Base-by-base conservation (phyloP, 805 yeast genomes). In the Dipodascus geniculatus region DNA sequence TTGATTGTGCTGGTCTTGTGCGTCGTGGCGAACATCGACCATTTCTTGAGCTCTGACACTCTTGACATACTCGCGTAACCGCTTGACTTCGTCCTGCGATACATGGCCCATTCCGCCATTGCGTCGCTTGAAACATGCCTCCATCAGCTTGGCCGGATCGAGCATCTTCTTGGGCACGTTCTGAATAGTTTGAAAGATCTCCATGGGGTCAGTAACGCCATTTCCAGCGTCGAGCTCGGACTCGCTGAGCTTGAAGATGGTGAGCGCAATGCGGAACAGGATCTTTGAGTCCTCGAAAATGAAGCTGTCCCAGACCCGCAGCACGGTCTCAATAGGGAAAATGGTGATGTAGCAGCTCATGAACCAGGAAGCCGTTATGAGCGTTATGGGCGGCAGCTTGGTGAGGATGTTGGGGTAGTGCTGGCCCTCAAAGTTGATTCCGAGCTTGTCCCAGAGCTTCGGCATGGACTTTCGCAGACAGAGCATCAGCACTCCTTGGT, bases 341-440 rank as follows among this genome's bases (percentile, higher is more conserved):
- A 84, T 81, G 0, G 96, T 96, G 33, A 93, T 88, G 68, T 86
- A 93, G n/a, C 87, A 78, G 61, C 96, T 86, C 98, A 93, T 91
- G 64, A 93, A 93, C 99, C 99, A 93, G 53, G 96, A 82, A 0
- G 96, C 91, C 0, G 98, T 93, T 60, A 95, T 91, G 49, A 93
- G 74, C 1, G 96, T 86, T 2, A 93, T 78, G 1, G 97, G 96
- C 1, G 99, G 98, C 48, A 91, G 70, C 65, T 89, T 85, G 44
- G 59, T 51, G 16, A 63, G 56, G 56, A 87, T 70, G 52, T 71
- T 61, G 66, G 68, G 62, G 60, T 67, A 63, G 64, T 73, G 50
- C 68, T 75, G 54, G 20, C 70, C 71, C 33, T 72, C 78, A 48
- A 75, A 67, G 28, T 71, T 66, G 11, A 64, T 63, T 20, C 72